A percentile compares a stretch with the other conserved stretches of the same genome.
phyloP scores from a whole-genome alignment of 768 basidiomycete genomes.

The Austroboletus eburneus region DNA sequence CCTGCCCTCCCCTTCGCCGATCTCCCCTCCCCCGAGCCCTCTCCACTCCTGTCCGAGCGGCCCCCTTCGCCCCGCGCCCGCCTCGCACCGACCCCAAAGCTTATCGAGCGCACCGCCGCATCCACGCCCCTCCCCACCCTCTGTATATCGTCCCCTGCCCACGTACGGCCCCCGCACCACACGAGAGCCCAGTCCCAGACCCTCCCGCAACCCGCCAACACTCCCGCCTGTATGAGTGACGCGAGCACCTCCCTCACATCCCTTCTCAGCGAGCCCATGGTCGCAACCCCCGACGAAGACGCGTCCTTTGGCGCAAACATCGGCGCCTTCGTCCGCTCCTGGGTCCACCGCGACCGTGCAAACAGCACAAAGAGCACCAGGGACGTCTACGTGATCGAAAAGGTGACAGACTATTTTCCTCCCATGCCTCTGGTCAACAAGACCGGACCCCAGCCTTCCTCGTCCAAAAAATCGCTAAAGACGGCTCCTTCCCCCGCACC shows the following conservation, averaged over 20 bases:
- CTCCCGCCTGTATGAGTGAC: constrained; percentile 31
- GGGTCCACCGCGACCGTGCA: constrained; percentile 25
- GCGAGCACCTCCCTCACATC: constrained; percentile 53
- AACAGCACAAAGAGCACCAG: constrained; percentile 26
- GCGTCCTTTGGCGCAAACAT: constrained; percentile 44
- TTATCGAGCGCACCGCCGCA: constrained; percentile 32
- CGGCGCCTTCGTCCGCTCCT: constrained; percentile 35
- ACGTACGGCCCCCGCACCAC: constrained; percentile 24
- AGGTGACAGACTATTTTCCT: constrained; percentile 30
- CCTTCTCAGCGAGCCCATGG: constrained; percentile 39
- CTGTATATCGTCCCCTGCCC: constrained; percentile 42
- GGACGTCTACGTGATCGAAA: constrained; percentile 24
- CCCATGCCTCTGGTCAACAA: constrained; percentile 19
- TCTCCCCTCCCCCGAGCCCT: constrained; percentile 1
- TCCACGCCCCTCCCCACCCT: constrained; percentile 42
- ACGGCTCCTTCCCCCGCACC: constrained; percentile 11
- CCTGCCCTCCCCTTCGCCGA: constrained; percentile 27
- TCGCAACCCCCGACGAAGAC: constrained; percentile 39
- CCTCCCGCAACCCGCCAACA: constrained; percentile 31
- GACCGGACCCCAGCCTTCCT: background rate
- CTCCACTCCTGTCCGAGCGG: constrained; percentile 8
- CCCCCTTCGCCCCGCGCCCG: constrained; percentile 21
- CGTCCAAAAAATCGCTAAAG: constrained; percentile 20
- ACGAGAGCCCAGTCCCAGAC: constrained; percentile 33
- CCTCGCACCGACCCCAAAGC: constrained; percentile 29